phyloP scores from a whole-genome alignment of 2,329 filamentous ascomycete species.

The Cercospora zeae-maydis region DNA sequence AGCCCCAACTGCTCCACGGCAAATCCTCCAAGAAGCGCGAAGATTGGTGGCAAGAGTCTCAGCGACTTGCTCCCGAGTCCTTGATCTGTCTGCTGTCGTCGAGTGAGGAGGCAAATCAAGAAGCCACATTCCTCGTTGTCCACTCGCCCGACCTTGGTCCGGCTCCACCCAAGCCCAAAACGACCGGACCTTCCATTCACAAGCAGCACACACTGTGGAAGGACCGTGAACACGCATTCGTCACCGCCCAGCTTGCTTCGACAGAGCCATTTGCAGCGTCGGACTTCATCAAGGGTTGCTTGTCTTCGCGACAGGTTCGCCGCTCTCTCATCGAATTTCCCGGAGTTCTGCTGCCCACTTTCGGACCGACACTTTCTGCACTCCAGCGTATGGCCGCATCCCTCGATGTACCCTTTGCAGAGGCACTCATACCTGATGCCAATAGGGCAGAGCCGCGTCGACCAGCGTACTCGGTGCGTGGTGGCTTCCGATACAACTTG shows the following conservation, averaged over 20 bases:
- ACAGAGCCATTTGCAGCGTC: neutral
- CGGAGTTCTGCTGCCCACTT: conserved; percentile 56
- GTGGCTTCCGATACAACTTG: conserved; percentile 49
- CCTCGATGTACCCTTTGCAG: conserved; percentile 31
- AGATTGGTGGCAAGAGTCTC: conserved; percentile 52
- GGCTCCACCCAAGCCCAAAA: neutral
- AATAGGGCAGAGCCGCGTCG: conserved; percentile 36
- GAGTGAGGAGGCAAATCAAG: conserved; percentile 14
- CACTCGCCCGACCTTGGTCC: neutral
- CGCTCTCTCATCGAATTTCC: conserved; percentile 58
- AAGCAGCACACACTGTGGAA: neutral
- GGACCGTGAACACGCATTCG: conserved; percentile 12
- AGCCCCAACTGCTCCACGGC: conserved; percentile 38
- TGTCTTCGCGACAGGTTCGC: neutral
- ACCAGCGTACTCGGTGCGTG: conserved; percentile 51
- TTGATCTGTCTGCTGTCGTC: conserved; percentile 51
- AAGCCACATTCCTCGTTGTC: conserved; percentile 31
- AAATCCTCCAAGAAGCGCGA: conserved; percentile 35
- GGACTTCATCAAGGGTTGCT: conserved; percentile 2
- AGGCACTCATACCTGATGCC: conserved; percentile 30
- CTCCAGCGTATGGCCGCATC: conserved; percentile 51
- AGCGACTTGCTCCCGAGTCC: conserved; percentile 49
- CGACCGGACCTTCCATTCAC: neutral
- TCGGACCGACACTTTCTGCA: conserved; percentile 54
- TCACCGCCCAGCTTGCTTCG: conserved; percentile 14